Percentiles rank a stretch among this genome's conserved stretches.
Conservation (phyloP, 331 rosid genomes). For the Malus hybrid region DNA sequence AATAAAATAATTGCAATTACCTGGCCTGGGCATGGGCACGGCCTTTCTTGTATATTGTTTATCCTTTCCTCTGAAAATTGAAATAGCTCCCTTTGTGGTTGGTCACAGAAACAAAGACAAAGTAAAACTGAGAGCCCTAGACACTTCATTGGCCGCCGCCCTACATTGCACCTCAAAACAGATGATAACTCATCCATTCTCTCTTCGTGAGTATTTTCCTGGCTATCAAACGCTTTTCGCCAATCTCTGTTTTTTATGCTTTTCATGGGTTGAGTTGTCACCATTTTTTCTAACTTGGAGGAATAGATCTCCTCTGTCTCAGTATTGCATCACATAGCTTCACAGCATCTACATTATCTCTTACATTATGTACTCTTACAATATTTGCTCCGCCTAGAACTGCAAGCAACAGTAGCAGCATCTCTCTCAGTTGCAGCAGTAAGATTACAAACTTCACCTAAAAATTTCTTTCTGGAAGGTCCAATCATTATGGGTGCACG, state of each 20-base stretch:
- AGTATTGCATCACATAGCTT: slow-evolving; percentile 70
- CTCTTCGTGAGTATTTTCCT: background rate
- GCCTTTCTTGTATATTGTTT: background rate
- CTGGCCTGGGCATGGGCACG: background rate
- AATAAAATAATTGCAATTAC: background rate
- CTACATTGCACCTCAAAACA: background rate
- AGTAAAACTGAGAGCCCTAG: background rate
- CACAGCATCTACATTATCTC: slow-evolving; percentile 67
- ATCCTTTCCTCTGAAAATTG: background rate
- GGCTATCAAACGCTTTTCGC: background rate
- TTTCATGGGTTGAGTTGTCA: background rate
- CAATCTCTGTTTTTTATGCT: background rate
- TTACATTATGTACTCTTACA: slow-evolving; percentile 80
- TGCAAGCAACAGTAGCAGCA: slow-evolving; percentile 68
- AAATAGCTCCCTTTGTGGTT: background rate
- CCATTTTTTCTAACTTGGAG: background rate
- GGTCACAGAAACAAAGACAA: background rate
- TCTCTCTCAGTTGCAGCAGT: slow-evolving; percentile 56
- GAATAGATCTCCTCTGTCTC: slow-evolving; percentile 27
- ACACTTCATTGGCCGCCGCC: background rate
- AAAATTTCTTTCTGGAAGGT: slow-evolving; percentile 79
- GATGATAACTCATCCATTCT: background rate
- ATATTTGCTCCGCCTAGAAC: slow-evolving; percentile 78
- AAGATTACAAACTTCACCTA: slow-evolving; percentile 58
- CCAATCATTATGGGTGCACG: slow-evolving; percentile 81